Conservation (phyloP, 2,329 filamentous ascomycete species). For the Calonectria pauciramosa region DNA sequence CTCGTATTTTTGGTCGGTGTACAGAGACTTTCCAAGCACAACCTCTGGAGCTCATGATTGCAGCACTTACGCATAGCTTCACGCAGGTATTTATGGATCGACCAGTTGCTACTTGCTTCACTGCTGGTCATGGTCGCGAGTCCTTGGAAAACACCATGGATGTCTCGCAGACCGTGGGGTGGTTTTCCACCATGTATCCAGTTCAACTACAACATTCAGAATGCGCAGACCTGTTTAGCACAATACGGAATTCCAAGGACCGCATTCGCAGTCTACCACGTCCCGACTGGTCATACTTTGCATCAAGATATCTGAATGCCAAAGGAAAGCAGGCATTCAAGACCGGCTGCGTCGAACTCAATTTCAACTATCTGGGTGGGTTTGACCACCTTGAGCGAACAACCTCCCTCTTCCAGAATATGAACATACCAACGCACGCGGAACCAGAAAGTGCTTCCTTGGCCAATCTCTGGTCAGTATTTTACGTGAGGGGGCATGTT, state of each 20-base stretch:
- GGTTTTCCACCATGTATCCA: conserved; percentile 60
- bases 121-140: conserved; percentile 59
- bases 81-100: conserved; percentile 40
- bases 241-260: background rate
- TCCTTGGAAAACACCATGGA: conserved; percentile 50
- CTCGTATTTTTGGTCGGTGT: background rate
- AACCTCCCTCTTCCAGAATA: background rate
- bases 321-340: conserved; percentile 1
- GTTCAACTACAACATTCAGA: conserved; percentile 31
- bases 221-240: background rate
- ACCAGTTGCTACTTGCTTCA: conserved; percentile 52
- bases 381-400: conserved; percentile 1
- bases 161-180: conserved; percentile 57
- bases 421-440: background rate
- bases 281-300: conserved; percentile 2
- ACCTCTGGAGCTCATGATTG: conserved; percentile 1
- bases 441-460: background rate
- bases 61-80: conserved; percentile 53
- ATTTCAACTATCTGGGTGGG: conserved; percentile 2
- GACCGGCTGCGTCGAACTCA: background rate
- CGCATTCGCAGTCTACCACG: background rate
- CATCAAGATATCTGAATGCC: background rate
- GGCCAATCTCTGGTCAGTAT: background rate
- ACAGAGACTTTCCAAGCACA: background rate
- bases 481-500: background rate